phyloP scores from a whole-genome alignment of 2,329 filamentous ascomycete species.

The Tolypocladium tundrense region DNA sequence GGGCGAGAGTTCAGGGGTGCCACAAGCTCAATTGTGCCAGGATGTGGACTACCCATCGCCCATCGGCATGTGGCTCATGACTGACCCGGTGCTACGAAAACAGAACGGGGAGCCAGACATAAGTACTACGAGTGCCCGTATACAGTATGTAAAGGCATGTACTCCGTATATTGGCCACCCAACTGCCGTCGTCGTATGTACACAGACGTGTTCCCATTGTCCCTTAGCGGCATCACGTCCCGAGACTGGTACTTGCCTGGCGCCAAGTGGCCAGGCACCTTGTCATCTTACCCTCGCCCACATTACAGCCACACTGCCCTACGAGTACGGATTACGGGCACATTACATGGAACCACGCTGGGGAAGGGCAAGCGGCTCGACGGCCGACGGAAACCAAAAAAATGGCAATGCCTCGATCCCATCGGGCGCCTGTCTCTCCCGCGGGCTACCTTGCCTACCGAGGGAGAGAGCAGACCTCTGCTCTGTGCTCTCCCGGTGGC shows the following conservation, averaged over 20 bases:
- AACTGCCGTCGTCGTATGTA: background rate
- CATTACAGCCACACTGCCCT: background rate
- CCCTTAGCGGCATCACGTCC: background rate
- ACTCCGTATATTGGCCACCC: background rate
- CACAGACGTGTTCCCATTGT: background rate
- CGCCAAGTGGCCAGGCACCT: background rate
- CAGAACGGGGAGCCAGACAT: background rate
- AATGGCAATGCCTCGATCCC: background rate
- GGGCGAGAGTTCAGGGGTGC: background rate
- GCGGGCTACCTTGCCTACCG: background rate
- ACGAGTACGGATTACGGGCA: background rate
- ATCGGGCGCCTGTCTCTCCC: background rate
- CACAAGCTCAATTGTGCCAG: slow-evolving; percentile 1
- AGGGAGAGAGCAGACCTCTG: background rate
- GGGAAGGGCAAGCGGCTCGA: background rate
- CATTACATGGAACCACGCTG: background rate
- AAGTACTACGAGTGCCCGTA: background rate
- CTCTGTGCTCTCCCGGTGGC: background rate
- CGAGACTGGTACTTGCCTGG: background rate
- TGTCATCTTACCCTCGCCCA: background rate
- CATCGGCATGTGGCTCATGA: background rate
- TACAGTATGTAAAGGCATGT: background rate
- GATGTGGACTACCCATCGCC: background rate
- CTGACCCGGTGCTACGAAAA: background rate
- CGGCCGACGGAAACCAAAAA: background rate